Base-by-base conservation (phyloP, 768 basidiomycete species). In the Tylopilus plumbeoviolaceoides region DNA sequence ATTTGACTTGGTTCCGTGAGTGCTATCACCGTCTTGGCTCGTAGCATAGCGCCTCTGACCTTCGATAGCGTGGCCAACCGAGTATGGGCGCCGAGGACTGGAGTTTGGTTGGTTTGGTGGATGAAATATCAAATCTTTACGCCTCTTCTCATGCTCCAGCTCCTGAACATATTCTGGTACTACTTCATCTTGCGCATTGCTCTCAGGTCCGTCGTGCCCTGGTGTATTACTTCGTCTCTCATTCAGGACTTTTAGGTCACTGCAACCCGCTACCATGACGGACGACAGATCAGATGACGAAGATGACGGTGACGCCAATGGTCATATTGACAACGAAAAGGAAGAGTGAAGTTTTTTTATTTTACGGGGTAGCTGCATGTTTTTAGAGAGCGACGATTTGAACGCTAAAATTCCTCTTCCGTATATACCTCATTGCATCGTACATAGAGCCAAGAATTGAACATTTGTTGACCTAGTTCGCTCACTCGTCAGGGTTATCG, bases 121-220 rank as follows among this genome's bases (percentile, higher is more conserved):
- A 85, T 95, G 81, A 81, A 76, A 61, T 85, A 82, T 61, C 91
- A 93, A 59, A 81, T 95, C 47, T 90, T 95, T 60, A 55, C 70
- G 0, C 87, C 93, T 0, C 72, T 98, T 51, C 56, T 83, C 7
- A 71, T 91, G 0, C 76, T 99, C 15, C 91, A 94, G 66, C 59
- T 81, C 38, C 76, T 99, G 61, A 98, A 98, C 65, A 54, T 95
- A 23, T 97, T 97, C 76, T 98, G 95, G 95, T 95, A 90, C 68
- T 83, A 76, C 71, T 75, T 93, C 25, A 93, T 98, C 67, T 70
- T 80, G 66, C 83, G 91, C 49, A 87, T 95, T 47, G 74, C 87
- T 15, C 69, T 78, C 45, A 78, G 88, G 91, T 92, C 57, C 41
- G 84, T 73, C 41, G 12, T 30, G 1, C 20, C 21, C 28, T n/a